Evolutionary conservation across 169 alveolate genomes (phyloP), one percentile per base, ranked within the genome.

Genomic region (Cryptosporidium ryanae): DNA sequence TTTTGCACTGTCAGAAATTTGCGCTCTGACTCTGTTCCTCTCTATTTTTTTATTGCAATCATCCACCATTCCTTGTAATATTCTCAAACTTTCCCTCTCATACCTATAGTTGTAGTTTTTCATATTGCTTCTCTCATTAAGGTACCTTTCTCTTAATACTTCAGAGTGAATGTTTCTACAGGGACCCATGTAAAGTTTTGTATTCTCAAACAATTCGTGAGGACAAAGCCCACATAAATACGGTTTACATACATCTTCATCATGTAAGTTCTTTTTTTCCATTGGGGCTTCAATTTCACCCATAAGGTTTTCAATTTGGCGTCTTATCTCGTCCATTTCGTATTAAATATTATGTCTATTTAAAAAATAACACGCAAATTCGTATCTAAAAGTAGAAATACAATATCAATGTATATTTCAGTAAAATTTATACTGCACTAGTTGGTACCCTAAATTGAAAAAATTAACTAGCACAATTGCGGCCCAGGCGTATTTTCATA

Each of bases 201-300:
- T 94, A 67, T 94, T 93, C 59, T 92, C 96, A 71, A 94, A 94
- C 50, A 94, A 90, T 70, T 94, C 96, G 65, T 92, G 94, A 48
- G 96, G 96, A 76, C 96, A 94, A 50, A 94, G 64, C 32, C 96
- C 96, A 5, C 94, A 90, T 31, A 94, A 83, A 81, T 70, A 94
- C 76, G 90, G 82, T 68, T 89, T 93, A 90, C 96, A 94, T 3
- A 94, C 96, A 64, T 92, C 94, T 23, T 84, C 84, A 68, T 94
- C 96, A 18, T 90, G 67, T 84, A 91, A 87, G 55, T 89, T 63
- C 67, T 92, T 93, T 29, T 63, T 64, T 57, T 91, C 93, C n/a
- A 49, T 92, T 25, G 92, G 93, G n/a, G 92, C 93, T 54, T 93
- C 95, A 32, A 92, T 82, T 55, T 90, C 90, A 63, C 96, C 96